Base-by-base conservation (phyloP, 345 rosid species). In the Cardamine occulta region DNA sequence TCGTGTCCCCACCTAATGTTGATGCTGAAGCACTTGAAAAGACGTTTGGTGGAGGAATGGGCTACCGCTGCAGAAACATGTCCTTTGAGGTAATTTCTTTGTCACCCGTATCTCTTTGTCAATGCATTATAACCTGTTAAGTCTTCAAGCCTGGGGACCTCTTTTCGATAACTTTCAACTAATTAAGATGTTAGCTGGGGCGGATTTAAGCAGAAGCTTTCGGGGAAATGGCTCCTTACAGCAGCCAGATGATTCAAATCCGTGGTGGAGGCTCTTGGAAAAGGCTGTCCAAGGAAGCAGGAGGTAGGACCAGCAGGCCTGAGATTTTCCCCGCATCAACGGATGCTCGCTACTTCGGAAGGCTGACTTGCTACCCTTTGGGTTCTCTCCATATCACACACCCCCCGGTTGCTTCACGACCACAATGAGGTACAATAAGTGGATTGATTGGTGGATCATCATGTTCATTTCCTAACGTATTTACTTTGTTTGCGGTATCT, bases 301-400 rank as follows among this genome's bases (percentile, higher is more conserved):
- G 85, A 52, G 97, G 98, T 63, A 89, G 74, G 70, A 82, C 88
- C 34, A 79, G 82, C 56, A 85, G 80, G 68, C 97, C 97, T 8
- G 93, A 90, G 85, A 90, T 92, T 45, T 95, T 95, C 84, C 97
- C 94, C 13, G 98, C 93, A 0, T 61, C 99, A 48, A 95, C 98
- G 4, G 99, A 95, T 81, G 81, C 90, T 79, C 94, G 89, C 66
- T 89, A 85, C 82, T 90, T 67, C 84, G 96, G 23, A 26, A 47
- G 18, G 77, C 18, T 47, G 98, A 97, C 63, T 32, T 95, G 54
- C 93, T 91, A 17, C 93, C 97, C 2, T 84, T 95, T 80, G 96
- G 98, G 24, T 92, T 95, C 80, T 92, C 98, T 60, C 99, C 6
- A 90, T 95, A 84, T 88, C 88, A 53, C 88, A 95, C 76, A 95